Base-by-base conservation (phyloP, 306 rosid species). In the Vigna angularis region DNA sequence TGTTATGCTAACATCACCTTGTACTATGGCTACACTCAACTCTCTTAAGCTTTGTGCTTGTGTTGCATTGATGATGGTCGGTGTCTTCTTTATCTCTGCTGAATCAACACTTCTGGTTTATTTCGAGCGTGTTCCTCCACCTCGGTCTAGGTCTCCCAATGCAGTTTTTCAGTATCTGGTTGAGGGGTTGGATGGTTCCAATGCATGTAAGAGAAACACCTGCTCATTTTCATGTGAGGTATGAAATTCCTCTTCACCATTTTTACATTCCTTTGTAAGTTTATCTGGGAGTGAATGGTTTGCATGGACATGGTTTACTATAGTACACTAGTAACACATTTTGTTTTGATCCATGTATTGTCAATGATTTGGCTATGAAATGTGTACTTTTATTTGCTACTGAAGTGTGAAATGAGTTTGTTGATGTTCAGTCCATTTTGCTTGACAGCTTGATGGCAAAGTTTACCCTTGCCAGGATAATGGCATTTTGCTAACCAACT, bases 181-280 rank as follows among this genome's bases (percentile, higher is more conserved):
- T 40, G 42, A 78, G 81, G 61, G 61, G 16, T 68, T 66, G 58
- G 74, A 86, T 74, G 94, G 92, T 53, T 81, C 87, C 64, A 83
- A 83, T 85, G 90, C 88, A n/a, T 90, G 94, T 66, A 81, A 53
- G 48, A 55, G 78, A 65, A 70, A 75, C 36, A 64, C 10, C n/a
- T 90, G 94, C 71, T 84, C 76, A 64, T 61, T 90, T 73, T 15
- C 72, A 75, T 88, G 92, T 78, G 72, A 84, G 88, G 94, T 88
- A 63, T 42, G 48, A 30, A 20, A 47, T 32, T 57, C 22, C 62
- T 71, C 66, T 75, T 58, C 4, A 49, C 51, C 64, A 4, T 58
- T 12, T 51, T 14, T 48, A 3, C 3, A 51, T 50, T 12, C 16
- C 22, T 9, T 9, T 9, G 34, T 80, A 20, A 26, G 15, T 20